Percentiles rank a stretch among this genome's conserved stretches.
phyloP scores from a whole-genome alignment of 106 monocot genomes.

The Gastrodia elata region DNA sequence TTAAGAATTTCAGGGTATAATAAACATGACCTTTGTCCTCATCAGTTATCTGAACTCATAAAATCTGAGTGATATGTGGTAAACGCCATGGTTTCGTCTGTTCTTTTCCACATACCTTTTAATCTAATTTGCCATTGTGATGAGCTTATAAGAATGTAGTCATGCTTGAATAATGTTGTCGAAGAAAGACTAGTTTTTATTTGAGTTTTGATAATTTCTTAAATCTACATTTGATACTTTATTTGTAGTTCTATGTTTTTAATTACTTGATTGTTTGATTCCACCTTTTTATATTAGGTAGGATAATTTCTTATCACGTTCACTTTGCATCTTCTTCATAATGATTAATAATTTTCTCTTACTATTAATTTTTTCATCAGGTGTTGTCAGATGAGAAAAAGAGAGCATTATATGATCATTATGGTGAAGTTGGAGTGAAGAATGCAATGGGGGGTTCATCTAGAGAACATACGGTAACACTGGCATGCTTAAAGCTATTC shows the following conservation, averaged over 20 bases:
- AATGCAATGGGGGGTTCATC: slow-evolving; percentile 65
- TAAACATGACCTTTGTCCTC: too few relatives aligned
- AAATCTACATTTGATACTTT: background rate
- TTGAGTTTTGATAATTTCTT: background rate
- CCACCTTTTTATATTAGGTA: background rate
- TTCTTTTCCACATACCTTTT: background rate
- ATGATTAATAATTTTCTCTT: background rate
- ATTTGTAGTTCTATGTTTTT: background rate
- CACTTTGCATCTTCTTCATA: background rate
- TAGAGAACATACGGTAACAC: slow-evolving; percentile 77
- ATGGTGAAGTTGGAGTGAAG: slow-evolving; percentile 94
- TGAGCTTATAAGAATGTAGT: background rate
- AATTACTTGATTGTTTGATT: background rate
- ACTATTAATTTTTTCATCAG: slow-evolving; percentile 26
- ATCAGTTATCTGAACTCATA: too few relatives aligned
- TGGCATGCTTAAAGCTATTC: background rate
- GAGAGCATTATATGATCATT: slow-evolving; percentile 87
- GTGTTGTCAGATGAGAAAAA: slow-evolving; percentile 96
- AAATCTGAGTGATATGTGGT: too few relatives aligned
- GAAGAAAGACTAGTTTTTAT: background rate
- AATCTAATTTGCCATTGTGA: background rate
- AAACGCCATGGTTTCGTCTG: background rate
- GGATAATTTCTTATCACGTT: background rate
- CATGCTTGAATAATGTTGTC: too few relatives aligned
- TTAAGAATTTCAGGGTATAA: too few relatives aligned